Conservation (phyloP, 805 yeast species). For the Myxozyma monticola region DNA sequence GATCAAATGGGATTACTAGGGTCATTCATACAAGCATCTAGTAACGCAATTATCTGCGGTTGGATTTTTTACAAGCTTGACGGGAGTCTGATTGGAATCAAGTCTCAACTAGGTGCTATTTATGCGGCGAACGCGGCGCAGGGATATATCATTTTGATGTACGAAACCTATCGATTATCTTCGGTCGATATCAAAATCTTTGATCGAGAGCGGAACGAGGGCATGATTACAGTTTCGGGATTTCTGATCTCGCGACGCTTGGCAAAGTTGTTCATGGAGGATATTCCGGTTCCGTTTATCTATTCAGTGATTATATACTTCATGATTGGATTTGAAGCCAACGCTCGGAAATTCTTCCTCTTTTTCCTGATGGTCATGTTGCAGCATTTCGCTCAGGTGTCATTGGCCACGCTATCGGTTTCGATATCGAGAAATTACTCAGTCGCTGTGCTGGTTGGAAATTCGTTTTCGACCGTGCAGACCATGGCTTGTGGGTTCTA, state of each 20-base stretch:
- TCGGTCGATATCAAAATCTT: slow-evolving; percentile 54
- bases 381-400: slow-evolving; percentile 56
- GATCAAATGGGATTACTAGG: slow-evolving; percentile 53
- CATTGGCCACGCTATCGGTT: slow-evolving; percentile 53
- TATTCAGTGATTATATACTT: slow-evolving; percentile 67
- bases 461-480: slow-evolving; percentile 66
- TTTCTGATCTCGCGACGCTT: slow-evolving; percentile 65
- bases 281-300: slow-evolving; percentile 58
- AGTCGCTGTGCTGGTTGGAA: slow-evolving; percentile 59
- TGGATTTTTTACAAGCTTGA: slow-evolving; percentile 67
- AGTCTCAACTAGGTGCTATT: slow-evolving; percentile 56
- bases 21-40: slow-evolving; percentile 48
- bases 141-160: slow-evolving; percentile 55
- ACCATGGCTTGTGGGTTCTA: slow-evolving; percentile 81
- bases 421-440: slow-evolving; percentile 63
- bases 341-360: slow-evolving; percentile 53
- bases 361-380: slow-evolving; percentile 62
- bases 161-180: slow-evolving; percentile 60
- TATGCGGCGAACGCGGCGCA: slow-evolving; percentile 56
- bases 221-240: slow-evolving; percentile 64
- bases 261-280: slow-evolving; percentile 67
- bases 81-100: slow-evolving; percentile 59
- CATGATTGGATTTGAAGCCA: slow-evolving; percentile 69
- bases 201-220: slow-evolving; percentile 71
- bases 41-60: slow-evolving; percentile 65